Conservation (phyloP, 177 flowering plant species). For the Vitis hybrid region DNA sequence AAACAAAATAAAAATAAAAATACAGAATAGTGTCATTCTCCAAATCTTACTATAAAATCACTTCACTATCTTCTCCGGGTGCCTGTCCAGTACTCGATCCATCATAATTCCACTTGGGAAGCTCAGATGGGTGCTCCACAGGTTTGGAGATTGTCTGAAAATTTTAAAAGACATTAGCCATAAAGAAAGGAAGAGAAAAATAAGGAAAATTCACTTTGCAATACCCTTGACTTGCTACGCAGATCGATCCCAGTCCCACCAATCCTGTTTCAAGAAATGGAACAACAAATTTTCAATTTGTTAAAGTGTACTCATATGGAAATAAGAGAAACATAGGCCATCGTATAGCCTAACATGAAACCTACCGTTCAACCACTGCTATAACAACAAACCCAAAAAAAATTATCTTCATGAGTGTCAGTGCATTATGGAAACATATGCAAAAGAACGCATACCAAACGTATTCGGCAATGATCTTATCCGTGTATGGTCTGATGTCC, state of each 20-base stretch:
- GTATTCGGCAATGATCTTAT: slow-evolving; percentile 94
- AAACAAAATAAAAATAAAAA: not conserved
- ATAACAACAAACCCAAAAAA: not conserved
- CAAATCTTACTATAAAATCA: slow-evolving; percentile 83
- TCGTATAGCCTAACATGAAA: not conserved
- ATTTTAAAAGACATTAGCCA: not conserved
- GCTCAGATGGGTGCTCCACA: slow-evolving; percentile 86
- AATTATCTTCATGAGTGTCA: too few relatives aligned
- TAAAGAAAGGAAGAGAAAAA: not conserved
- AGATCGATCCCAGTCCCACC: slow-evolving; percentile 67
- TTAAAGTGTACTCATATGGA: not conserved
- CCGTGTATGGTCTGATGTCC: slow-evolving; percentile 78
- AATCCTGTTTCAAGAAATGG: slow-evolving; percentile 44
- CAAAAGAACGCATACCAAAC: slow-evolving; percentile 63
- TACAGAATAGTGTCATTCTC: not conserved
- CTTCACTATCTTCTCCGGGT: slow-evolving; percentile 99
- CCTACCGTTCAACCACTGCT: not conserved
- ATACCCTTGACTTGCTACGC: slow-evolving; percentile 68
- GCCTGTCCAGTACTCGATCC: slow-evolving; percentile 99
- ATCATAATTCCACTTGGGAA: slow-evolving; percentile 98
- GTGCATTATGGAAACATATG: too few relatives aligned
- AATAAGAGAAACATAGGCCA: slow-evolving; percentile 1
- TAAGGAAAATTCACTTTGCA: not conserved
- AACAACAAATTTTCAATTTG: not conserved
- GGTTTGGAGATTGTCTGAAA: slow-evolving; percentile 83